phyloP scores from a whole-genome alignment of 2,329 filamentous ascomycete genomes.

The Epichloe uncinata region DNA sequence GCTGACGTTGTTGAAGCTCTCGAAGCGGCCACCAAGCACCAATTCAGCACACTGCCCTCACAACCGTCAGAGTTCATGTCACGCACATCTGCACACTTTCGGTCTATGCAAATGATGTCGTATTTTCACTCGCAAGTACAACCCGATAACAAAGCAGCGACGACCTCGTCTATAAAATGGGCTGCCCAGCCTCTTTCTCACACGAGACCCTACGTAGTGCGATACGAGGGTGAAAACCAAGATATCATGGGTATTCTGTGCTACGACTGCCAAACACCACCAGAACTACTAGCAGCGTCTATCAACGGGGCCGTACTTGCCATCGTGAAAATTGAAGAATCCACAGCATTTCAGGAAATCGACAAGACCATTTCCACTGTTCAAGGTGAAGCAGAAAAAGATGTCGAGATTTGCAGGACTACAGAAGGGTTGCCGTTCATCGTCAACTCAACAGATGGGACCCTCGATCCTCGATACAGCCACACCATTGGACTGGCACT shows the following conservation, averaged over 20 bases:
- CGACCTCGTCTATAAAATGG: constrained; percentile 27
- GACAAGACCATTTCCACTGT: not conserved
- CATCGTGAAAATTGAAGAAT: constrained; percentile 46
- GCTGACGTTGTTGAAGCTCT: constrained; percentile 42
- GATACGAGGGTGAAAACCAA: constrained; percentile 35
- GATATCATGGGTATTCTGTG: constrained; percentile 54
- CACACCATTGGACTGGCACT: constrained; percentile 51
- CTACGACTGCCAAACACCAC: constrained; percentile 50
- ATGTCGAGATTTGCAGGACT: constrained; percentile 9
- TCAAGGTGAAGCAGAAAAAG: not conserved
- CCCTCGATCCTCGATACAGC: constrained; percentile 47
- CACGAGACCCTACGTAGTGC: constrained; percentile 46
- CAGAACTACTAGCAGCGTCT: constrained; percentile 45
- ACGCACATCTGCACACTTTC: constrained; percentile 50
- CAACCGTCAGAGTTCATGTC: constrained; percentile 40
- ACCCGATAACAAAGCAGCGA: not conserved
- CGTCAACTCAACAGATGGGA: constrained; percentile 35
- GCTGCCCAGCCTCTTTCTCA: constrained; percentile 40
- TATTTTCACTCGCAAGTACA: constrained; percentile 51
- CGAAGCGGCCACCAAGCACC: constrained; percentile 27
- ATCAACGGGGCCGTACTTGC: constrained; percentile 61
- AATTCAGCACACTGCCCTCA: constrained; percentile 43
- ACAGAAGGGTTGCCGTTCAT: constrained; percentile 51
- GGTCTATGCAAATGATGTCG: constrained; percentile 66
- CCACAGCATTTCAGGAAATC: constrained; percentile 31